A percentile compares a stretch with the other conserved stretches of the same genome.
These are phyloP conservation scores for Flaveria brownii DNA, from an alignment of 129 eudicot genomes.

Conservation along the genomic window DNA sequence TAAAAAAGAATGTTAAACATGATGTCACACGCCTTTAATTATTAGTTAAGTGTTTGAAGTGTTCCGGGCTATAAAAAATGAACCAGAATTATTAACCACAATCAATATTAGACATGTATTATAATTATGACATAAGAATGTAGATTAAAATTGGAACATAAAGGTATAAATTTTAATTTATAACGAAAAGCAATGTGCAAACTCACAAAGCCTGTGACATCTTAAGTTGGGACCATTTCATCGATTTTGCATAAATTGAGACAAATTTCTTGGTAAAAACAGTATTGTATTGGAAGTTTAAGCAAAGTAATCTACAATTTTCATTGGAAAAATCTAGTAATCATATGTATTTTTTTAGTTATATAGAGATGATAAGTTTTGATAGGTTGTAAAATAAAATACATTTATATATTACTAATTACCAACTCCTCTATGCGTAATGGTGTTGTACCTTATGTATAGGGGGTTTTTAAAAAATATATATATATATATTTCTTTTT, in stretches of 20 bases:
- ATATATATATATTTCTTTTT: no score
- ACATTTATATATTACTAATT: background rate
- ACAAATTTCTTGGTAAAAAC: constrained; percentile 32
- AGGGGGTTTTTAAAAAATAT: no score
- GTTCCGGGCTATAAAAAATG: no score
- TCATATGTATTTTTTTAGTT: background rate
- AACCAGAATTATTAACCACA: no score
- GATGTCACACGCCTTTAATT: background rate
- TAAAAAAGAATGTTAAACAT: no score
- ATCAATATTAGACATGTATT: background rate
- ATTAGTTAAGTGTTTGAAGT: background rate
- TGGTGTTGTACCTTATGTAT: no score
- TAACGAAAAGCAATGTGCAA: constrained; percentile 17
- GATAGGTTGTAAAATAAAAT: background rate
- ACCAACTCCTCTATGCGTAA: no score
- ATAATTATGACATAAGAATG: background rate
- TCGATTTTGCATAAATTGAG: constrained; percentile 24
- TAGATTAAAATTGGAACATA: background rate
- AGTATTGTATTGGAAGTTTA: background rate
- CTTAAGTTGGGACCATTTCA: constrained; percentile 30
- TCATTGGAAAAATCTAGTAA: background rate
- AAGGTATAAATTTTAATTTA: constrained; percentile 12
- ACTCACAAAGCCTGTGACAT: constrained; percentile 9
- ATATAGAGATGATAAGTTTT: background rate
- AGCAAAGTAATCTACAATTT: background rate